Evolutionary conservation across 257 asterid species (phyloP), one percentile per base, ranked within the genome.

Genomic region (Salvia rosmarinus): DNA sequence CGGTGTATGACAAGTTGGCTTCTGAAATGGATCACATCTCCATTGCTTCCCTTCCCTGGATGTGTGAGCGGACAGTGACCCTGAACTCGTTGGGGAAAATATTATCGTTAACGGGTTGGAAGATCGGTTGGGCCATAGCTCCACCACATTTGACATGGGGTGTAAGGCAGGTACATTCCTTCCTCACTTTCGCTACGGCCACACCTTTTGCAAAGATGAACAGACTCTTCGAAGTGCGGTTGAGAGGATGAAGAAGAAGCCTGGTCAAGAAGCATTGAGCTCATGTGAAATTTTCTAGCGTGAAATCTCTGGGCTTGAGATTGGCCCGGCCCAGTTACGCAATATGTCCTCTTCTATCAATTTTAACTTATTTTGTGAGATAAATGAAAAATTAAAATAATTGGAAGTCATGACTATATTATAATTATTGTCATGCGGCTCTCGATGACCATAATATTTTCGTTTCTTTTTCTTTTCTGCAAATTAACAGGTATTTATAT

Each of bases 41-140:
- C 13, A 84, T 91, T 30, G 99, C 98, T 28, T 91, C 99, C 3
- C 87, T 95, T 42, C 96, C 98, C 0, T 89, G 96, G 57, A 91
- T 91, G 98, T 95, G 77, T 21, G 89, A 91, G 19, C 78, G 99
- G 75, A 91, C 99, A 0, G 88, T 95, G 8, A 95, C 99, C 40
- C 13, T 88, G 76, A 95, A 95, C 52, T 95, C 99, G 17, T 57
- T 95, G 72, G 99, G 98, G 79, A 95, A 95, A 89, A 95, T 97
- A 0, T 95, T 95, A 61, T 95, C 99, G 0, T 73, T 95, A 34
- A 95, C 99, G 0, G 99, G 99, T 47, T 95, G 99, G 99, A 95
- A 95, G 72, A 86, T 91, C 12, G 99, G 99, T 7, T 95, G 99
- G 99, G 96, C 99, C 0, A 83, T 95, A 59, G 99, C 98, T 42